phyloP scores from a whole-genome alignment of 2,329 filamentous ascomycete genomes.

The Thermomyces lanuginosus region DNA sequence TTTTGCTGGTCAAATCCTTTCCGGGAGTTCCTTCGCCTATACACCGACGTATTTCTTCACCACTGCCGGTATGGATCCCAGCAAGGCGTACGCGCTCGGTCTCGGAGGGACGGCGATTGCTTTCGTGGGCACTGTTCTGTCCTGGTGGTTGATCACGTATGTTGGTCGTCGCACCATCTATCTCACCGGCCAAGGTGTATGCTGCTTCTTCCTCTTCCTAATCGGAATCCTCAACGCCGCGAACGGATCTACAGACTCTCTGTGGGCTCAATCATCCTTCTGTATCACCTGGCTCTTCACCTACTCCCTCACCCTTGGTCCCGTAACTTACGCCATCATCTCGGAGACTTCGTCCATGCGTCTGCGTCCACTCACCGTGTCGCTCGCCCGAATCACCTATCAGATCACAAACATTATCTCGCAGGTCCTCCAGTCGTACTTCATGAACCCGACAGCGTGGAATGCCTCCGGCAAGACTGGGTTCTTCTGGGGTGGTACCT shows the following conservation, averaged over 20 bases:
- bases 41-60: slow-evolving; percentile 40
- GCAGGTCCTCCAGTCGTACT: slow-evolving; percentile 26
- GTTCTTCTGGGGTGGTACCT: slow-evolving; percentile 14
- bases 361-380: slow-evolving; percentile 31
- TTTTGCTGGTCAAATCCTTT: slow-evolving; percentile 29
- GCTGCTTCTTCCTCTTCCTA: slow-evolving; percentile 20
- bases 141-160: slow-evolving; percentile 17
- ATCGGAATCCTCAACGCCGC: slow-evolving; percentile 23
- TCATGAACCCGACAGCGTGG: slow-evolving; percentile 20
- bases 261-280: slow-evolving; percentile 21
- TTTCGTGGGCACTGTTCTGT: slow-evolving; percentile 19
- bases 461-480: slow-evolving; percentile 15
- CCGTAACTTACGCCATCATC: slow-evolving; percentile 30
- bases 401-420: slow-evolving; percentile 24
- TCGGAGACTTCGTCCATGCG: slow-evolving; percentile 31
- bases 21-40: slow-evolving; percentile 29
- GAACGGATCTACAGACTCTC: slow-evolving; percentile 23
- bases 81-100: slow-evolving; percentile 21
- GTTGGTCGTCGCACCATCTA: slow-evolving; percentile 18
- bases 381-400: slow-evolving; percentile 25
- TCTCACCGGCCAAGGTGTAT: slow-evolving; percentile 15
- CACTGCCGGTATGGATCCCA: slow-evolving; percentile 16
- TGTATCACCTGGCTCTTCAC: slow-evolving; percentile 25
- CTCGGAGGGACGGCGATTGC: slow-evolving; percentile 22
- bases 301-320: slow-evolving; percentile 26